Evolutionary conservation across 257 asterid species (phyloP).

Genomic region (Lantana camara): DNA sequence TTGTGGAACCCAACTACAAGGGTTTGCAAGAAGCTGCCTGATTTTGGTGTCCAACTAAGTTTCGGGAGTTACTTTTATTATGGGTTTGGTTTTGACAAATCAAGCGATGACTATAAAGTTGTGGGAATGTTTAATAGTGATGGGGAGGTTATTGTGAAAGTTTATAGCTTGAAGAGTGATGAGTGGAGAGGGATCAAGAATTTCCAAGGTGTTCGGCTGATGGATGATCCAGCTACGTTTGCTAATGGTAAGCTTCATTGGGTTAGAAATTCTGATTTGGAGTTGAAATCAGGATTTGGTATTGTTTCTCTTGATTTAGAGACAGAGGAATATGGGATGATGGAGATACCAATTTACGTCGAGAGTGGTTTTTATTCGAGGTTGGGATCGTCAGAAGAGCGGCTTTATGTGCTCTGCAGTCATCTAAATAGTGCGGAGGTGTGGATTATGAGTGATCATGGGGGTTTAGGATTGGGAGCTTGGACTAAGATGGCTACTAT

Average conservation of each 20-base stretch:
- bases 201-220: conserved; percentile 29
- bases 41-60: conserved; percentile 24
- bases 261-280: conserved; percentile 30
- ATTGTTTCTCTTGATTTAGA: conserved; percentile 51
- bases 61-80: conserved; percentile 20
- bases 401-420: conserved; percentile 43
- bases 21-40: conserved; percentile 42
- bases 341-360: conserved; percentile 38
- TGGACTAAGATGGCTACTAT: conserved; percentile 51
- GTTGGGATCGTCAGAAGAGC: conserved; percentile 40
- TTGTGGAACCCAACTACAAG: conserved; percentile 57
- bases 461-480: conserved; percentile 27
- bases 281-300: conserved; percentile 33
- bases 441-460: conserved; percentile 53
- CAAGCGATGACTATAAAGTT: conserved; percentile 57
- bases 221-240: conserved; percentile 38
- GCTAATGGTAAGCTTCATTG: conserved; percentile 65
- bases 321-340: conserved; percentile 40
- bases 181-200: conserved; percentile 49
- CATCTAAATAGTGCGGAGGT: conserved; percentile 33
- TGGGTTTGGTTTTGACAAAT: conserved; percentile 57
- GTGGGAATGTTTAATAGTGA: conserved; percentile 41
- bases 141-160: conserved; percentile 35
- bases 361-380: conserved; percentile 18
- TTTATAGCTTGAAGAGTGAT: conserved; percentile 50